Evolutionary conservation across 441 rosid species (phyloP), one percentile per base, ranked within the genome.

Genomic region (Hura crepitans): DNA sequence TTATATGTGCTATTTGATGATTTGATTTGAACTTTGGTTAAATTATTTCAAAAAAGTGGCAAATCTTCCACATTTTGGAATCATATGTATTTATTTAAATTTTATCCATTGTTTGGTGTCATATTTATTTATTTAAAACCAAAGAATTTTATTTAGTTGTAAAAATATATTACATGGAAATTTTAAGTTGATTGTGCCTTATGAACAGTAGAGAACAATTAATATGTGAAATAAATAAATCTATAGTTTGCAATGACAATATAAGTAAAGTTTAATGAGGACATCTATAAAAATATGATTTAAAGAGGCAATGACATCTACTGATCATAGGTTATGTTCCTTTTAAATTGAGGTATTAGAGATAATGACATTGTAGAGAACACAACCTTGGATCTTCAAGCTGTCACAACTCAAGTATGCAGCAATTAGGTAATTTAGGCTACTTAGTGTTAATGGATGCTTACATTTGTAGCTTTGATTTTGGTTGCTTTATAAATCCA

Each of bases 361-460:
- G 87, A 70, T 11, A 85, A 75, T 7, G 89, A 82, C 43, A 77
- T 62, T 0, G 81, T 56, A 0, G 79, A 73, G 15, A 81, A 73
- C 62, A 65, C 76, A 1, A 79, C 76, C 89, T 87, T 83, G 0
- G 90, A 88, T 84, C 53, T 84, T 85, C 10, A 90, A 86, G 77
- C 81, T 85, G 27, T 90, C 91, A 23, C 84, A 78, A 73, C 86
- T 84, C 75, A 84, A 88, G 37, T 76, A 82, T 71, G 79, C 81
- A 66, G 85, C 93, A 63, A 86, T 77, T 66, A 90, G 85, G 18
- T 86, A 86, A 62, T 74, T 85, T 42, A 90, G 93, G 78, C 93
- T 90, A 47, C 84, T 70, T 2, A 93, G 89, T 20, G 74, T 25
- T 2, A 82, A 79, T 18, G 74, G 76, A 57, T 76, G 62, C 81